These are phyloP conservation scores for Schwanniomyces etchellsii DNA, from an alignment of 1,139 yeast genomes.

Conservation along the genomic window DNA sequence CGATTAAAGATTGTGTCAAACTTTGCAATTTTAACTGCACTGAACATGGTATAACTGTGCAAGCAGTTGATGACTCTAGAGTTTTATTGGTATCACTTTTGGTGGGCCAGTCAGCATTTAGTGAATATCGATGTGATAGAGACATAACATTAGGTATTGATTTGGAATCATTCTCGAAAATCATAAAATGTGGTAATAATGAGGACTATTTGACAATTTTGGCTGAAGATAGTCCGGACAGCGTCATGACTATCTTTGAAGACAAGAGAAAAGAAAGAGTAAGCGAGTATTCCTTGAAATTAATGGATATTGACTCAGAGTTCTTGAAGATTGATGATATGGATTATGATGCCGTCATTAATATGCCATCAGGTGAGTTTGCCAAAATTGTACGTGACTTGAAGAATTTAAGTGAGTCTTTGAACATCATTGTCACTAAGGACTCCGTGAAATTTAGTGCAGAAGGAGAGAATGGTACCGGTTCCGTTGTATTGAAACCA, in stretches of 20 bases:
- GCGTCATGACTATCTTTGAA: slow-evolving; percentile 78
- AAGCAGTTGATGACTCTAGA: slow-evolving; percentile 97
- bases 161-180: slow-evolving; percentile 77
- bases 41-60: slow-evolving; percentile 90
- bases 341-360: slow-evolving; percentile 82
- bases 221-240: slow-evolving; percentile 90
- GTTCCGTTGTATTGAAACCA: slow-evolving; percentile 83
- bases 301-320: slow-evolving; percentile 96
- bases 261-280: slow-evolving; percentile 87
- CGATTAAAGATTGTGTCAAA: slow-evolving; percentile 89
- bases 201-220: slow-evolving; percentile 83
- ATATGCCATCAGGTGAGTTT: slow-evolving; percentile 85
- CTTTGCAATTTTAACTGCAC: slow-evolving; percentile 96
- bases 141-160: slow-evolving; percentile 91
- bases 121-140: slow-evolving; percentile 92
- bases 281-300: slow-evolving; percentile 84
- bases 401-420: slow-evolving; percentile 78
- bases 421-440: slow-evolving; percentile 81
- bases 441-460: slow-evolving; percentile 88
- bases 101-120: slow-evolving; percentile 87
- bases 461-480: slow-evolving; percentile 91
- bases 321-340: slow-evolving; percentile 90
- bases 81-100: slow-evolving; percentile 85
- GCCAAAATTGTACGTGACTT: slow-evolving; percentile 88
- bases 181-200: slow-evolving; percentile 86